These are phyloP conservation scores for Helicocarpus griseus DNA, from an alignment of 2,329 filamentous ascomycete genomes.

Conservation along the genomic window DNA sequence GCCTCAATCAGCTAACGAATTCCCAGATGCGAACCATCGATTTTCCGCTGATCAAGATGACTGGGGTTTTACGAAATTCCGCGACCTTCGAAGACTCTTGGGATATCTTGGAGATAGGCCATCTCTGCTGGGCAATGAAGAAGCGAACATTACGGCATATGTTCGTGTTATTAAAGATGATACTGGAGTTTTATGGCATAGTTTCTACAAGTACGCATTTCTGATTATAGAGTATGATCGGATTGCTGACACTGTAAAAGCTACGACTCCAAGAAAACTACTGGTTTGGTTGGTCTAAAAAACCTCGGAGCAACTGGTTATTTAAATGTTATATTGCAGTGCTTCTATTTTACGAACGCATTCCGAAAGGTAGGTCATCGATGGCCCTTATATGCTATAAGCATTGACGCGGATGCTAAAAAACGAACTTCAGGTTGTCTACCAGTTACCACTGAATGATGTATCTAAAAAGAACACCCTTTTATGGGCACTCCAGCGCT, in stretches of 20 bases:
- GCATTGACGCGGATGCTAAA: neutral
- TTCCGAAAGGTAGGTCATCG: constrained; percentile 5
- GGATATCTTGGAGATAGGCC: neutral
- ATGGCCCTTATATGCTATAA: neutral
- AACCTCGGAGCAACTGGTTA: constrained; percentile 85
- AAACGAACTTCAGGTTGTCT: neutral
- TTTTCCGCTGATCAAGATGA: constrained; percentile 2
- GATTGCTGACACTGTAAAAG: constrained; percentile 17
- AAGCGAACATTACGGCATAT: constrained; percentile 20
- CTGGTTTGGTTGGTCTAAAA: constrained; percentile 79
- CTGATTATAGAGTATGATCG: neutral
- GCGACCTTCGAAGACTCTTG: constrained; percentile 5
- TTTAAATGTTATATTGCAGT: constrained; percentile 65
- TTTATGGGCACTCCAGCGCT: constrained; percentile 7
- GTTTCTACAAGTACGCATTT: constrained; percentile 3
- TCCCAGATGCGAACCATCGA: constrained; percentile 4
- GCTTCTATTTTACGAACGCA: constrained; percentile 55
- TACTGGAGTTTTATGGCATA: constrained; percentile 22
- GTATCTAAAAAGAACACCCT: neutral
- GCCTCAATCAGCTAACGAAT: neutral
- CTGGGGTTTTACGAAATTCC: constrained; percentile 9
- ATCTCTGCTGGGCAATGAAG: constrained; percentile 19
- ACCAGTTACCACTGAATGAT: constrained; percentile 5
- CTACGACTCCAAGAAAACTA: constrained; percentile 94
- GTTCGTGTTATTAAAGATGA: constrained; percentile 22